Conservation (phyloP, 805 yeast species). For the Starmera amethionina region DNA sequence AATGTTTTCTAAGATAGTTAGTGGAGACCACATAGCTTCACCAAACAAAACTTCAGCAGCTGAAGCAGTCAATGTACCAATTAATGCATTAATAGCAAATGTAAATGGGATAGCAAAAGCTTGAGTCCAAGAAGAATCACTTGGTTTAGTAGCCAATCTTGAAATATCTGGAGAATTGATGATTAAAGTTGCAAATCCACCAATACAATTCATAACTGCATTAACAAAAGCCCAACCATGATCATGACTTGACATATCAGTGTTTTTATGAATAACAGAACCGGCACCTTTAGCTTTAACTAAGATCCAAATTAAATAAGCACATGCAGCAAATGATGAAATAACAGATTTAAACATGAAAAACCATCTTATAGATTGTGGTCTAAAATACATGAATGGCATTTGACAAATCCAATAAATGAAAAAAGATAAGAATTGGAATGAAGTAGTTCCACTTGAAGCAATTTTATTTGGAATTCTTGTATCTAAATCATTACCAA, state of each 20-base stretch:
- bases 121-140: conserved; percentile 45
- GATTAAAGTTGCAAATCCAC: conserved; percentile 84
- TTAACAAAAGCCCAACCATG: conserved; percentile 79
- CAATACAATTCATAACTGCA: conserved; percentile 70
- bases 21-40: conserved; percentile 73
- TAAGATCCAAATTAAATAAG: conserved; percentile 75
- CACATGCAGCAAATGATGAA: conserved; percentile 77
- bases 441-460: conserved; percentile 56
- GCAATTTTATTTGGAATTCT: conserved; percentile 59
- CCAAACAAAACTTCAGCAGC: conserved; percentile 64
- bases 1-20: conserved; percentile 53
- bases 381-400: conserved; percentile 75
- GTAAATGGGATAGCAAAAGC: conserved; percentile 61
- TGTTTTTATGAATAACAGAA: conserved; percentile 49
- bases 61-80: conserved; percentile 79
- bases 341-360: conserved; percentile 74
- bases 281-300: conserved; percentile 77
- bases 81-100: conserved; percentile 71
- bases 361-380: conserved; percentile 74
- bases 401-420: conserved; percentile 72
- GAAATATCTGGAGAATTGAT: conserved; percentile 86
- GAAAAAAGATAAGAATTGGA: conserved; percentile 66
- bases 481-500: conserved; percentile 52
- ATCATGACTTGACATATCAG: conserved; percentile 46
- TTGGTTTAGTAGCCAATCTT: conserved; percentile 59